These are phyloP conservation scores for Candida mattraensis DNA, from an alignment of 805 yeast species.

Conservation along the genomic window DNA sequence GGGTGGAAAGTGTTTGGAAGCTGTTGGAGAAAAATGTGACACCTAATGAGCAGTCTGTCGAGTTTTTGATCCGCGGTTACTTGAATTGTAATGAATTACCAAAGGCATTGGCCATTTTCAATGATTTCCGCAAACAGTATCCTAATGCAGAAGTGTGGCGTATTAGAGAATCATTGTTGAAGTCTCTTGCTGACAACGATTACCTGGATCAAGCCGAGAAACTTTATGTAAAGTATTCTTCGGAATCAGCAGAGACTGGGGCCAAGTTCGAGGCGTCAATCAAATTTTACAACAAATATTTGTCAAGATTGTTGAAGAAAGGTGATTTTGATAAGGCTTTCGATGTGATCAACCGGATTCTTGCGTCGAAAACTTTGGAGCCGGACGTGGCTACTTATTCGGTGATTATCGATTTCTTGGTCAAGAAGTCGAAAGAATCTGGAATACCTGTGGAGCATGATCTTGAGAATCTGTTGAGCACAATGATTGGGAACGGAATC, in stretches of 20 bases:
- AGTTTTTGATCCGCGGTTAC: constrained; percentile 48
- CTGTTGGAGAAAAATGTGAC: constrained; percentile 31
- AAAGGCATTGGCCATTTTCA: constrained; percentile 41
- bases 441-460: constrained; percentile 35
- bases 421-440: constrained; percentile 49
- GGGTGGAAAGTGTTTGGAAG: constrained; percentile 40
- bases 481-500: constrained; percentile 40
- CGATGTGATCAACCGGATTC: constrained; percentile 47
- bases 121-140: constrained; percentile 33
- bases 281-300: constrained; percentile 51
- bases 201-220: constrained; percentile 42
- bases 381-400: constrained; percentile 68
- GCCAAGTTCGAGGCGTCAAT: constrained; percentile 41
- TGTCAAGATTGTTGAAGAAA: constrained; percentile 41
- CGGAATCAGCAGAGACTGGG: constrained; percentile 30
- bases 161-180: constrained; percentile 45
- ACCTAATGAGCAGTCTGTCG: constrained; percentile 50
- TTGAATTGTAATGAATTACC: constrained; percentile 40
- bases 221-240: constrained; percentile 26
- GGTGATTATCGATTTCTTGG: constrained; percentile 51
- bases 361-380: constrained; percentile 34
- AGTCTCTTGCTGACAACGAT: constrained; percentile 43
- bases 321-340: constrained; percentile 46
- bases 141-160: constrained; percentile 37
- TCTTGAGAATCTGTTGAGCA: constrained; percentile 28